phyloP scores from a whole-genome alignment of 1,139 yeast species.

The Yamadazyma sp. region DNA sequence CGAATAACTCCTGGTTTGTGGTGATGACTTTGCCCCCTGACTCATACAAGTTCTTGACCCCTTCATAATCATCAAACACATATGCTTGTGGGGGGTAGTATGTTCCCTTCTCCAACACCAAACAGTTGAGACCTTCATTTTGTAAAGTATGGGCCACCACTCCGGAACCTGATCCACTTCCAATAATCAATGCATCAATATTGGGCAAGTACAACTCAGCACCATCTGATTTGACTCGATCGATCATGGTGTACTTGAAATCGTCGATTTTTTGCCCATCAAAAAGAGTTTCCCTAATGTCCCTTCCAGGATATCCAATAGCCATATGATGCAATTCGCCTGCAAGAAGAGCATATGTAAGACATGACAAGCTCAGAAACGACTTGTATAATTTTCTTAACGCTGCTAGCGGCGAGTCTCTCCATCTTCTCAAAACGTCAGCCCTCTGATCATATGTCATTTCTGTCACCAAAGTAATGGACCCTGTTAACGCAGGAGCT shows the following conservation, averaged over 20 bases:
- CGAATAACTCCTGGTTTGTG: slow-evolving; percentile 34
- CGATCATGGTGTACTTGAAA: slow-evolving; percentile 32
- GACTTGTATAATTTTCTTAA: slow-evolving; percentile 32
- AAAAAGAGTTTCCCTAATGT: slow-evolving; percentile 28
- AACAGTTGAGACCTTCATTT: slow-evolving; percentile 42
- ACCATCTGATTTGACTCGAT: slow-evolving; percentile 30
- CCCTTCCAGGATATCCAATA: slow-evolving; percentile 36
- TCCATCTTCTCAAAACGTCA: slow-evolving; percentile 33
- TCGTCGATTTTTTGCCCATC: slow-evolving; percentile 27
- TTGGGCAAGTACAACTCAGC: slow-evolving; percentile 37
- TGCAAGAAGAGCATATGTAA: slow-evolving; percentile 25
- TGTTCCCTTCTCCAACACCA: slow-evolving; percentile 56
- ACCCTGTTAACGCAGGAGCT: slow-evolving; percentile 38
- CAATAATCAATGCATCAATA: slow-evolving; percentile 49
- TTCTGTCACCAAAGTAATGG: slow-evolving; percentile 35
- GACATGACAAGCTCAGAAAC: slow-evolving; percentile 23
- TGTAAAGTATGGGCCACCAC: slow-evolving; percentile 54
- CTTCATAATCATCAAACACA: slow-evolving; percentile 39
- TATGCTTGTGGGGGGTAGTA: slow-evolving; percentile 41
- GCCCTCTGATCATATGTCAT: slow-evolving; percentile 35
- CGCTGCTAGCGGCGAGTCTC: slow-evolving; percentile 33
- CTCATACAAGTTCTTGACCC: slow-evolving; percentile 42
- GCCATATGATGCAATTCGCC: slow-evolving; percentile 36
- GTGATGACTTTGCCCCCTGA: slow-evolving; percentile 34
- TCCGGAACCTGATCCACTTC: slow-evolving; percentile 62